Evolutionary conservation across 2,329 filamentous ascomycete genomes (phyloP).

Genomic region (Pseudogymnoascus sp.): DNA sequence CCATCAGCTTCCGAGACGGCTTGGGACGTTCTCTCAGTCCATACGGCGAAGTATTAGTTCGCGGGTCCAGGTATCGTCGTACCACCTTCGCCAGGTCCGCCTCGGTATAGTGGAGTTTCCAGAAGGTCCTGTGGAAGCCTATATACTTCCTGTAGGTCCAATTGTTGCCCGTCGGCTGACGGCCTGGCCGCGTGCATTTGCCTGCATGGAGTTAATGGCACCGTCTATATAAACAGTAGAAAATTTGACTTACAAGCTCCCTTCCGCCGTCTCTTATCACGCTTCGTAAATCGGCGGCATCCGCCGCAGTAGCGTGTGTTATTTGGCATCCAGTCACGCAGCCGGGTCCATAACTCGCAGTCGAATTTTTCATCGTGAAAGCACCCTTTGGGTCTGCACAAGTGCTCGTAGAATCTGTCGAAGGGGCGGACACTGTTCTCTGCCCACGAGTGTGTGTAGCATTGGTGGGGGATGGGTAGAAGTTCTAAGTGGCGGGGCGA

Average conservation of each 20-base stretch:
- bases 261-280: background rate
- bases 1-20: background rate
- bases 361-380: background rate
- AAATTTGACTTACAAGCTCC: background rate
- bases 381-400: background rate
- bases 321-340: background rate
- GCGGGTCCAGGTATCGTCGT: background rate
- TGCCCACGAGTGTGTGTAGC: background rate
- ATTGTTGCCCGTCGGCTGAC: background rate
- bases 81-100: background rate
- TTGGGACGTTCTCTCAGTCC: background rate
- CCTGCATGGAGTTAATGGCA: background rate
- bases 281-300: background rate
- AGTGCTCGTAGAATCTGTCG: background rate
- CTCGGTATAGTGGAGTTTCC: background rate
- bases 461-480: background rate
- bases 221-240: background rate
- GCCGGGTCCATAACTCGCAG: background rate
- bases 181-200: background rate
- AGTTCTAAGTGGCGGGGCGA: background rate
- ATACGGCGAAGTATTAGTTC: background rate
- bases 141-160: background rate
- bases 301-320: background rate
- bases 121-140: background rate
- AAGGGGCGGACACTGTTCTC: no score